These are phyloP conservation scores for Metschnikowia drakensbergensis DNA, from an alignment of 805 yeast genomes.

Conservation along the genomic window DNA sequence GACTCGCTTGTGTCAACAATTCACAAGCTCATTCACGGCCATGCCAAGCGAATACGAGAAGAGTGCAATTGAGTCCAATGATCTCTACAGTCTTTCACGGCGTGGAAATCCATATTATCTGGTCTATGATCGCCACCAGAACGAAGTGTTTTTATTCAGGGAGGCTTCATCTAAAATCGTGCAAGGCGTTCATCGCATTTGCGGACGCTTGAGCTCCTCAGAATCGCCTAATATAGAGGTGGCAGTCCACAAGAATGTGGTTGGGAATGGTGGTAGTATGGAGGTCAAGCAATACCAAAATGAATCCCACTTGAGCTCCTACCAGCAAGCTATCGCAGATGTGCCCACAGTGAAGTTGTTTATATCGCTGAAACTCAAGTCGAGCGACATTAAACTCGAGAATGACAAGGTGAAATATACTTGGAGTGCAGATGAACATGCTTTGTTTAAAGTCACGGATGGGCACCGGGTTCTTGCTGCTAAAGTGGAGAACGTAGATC, in stretches of 20 bases:
- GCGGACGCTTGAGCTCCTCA: neutral
- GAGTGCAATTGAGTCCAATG: neutral
- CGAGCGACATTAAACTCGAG: constrained; percentile 6
- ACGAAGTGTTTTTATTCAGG: neutral
- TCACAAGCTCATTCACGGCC: neutral
- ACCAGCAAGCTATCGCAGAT: constrained; percentile 2
- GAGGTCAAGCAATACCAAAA: constrained; percentile 4
- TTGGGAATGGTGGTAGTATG: constrained; percentile 22
- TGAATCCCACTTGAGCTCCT: neutral
- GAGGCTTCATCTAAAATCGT: neutral
- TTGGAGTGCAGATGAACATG: constrained; percentile 9
- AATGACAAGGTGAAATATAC: constrained; percentile 6
- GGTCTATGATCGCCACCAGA: constrained; percentile 2
- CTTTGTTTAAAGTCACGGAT: constrained; percentile 6
- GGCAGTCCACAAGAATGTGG: constrained; percentile 6
- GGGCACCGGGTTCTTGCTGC: constrained; percentile 4
- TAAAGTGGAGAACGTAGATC: neutral
- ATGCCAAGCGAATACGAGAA: neutral
- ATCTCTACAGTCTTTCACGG: neutral
- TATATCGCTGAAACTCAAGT: constrained; percentile 11
- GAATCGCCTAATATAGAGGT: neutral
- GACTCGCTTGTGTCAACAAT: neutral
- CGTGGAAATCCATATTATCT: neutral
- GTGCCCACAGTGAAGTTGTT: neutral
- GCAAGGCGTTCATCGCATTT: neutral